These are phyloP conservation scores for Heliocybe sulcata DNA, from an alignment of 1,284 basidiomycete species.

Conservation along the genomic window DNA sequence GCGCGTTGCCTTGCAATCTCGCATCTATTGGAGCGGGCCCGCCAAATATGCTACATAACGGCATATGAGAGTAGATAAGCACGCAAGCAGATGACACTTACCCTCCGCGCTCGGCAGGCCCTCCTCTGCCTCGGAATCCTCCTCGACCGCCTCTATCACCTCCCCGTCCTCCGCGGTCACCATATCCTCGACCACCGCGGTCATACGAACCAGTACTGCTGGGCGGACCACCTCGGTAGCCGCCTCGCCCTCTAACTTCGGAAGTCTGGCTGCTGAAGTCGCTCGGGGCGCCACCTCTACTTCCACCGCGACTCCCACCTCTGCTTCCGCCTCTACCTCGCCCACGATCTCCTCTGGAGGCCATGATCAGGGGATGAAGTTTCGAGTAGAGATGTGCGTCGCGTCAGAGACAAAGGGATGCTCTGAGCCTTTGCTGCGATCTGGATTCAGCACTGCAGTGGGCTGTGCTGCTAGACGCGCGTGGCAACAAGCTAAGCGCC, in stretches of 20 bases:
- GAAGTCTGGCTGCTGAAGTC: slow-evolving; percentile 1
- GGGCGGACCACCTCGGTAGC: slow-evolving; percentile 15
- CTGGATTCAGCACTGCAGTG: too few relatives aligned
- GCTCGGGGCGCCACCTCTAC: slow-evolving; percentile 9
- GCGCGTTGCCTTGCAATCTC: slow-evolving; percentile 49
- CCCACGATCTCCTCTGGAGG: slow-evolving; percentile 1
- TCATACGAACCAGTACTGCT: slow-evolving; percentile 17
- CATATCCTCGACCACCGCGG: slow-evolving; percentile 14
- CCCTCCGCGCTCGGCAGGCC: slow-evolving; percentile 17
- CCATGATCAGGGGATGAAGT: background rate
- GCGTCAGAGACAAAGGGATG: too few relatives aligned
- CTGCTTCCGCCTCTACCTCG: slow-evolving; percentile 4
- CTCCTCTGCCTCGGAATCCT: background rate
- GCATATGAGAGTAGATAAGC: slow-evolving; percentile 29
- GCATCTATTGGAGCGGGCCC: slow-evolving; percentile 45
- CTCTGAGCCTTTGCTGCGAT: too few relatives aligned
- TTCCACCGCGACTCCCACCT: slow-evolving; percentile 7
- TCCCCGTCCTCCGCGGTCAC: slow-evolving; percentile 19
- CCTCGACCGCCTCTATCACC: slow-evolving; percentile 18
- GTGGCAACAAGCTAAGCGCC: too few relatives aligned
- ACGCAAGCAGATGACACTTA: slow-evolving; percentile 23
- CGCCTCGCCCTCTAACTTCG: slow-evolving; percentile 7
- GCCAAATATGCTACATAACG: slow-evolving; percentile 14
- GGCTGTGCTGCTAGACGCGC: too few relatives aligned
- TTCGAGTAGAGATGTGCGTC: too few relatives aligned